These are phyloP conservation scores for Vitis hybrid DNA, from an alignment of 177 flowering plant species.

Conservation along the genomic window DNA sequence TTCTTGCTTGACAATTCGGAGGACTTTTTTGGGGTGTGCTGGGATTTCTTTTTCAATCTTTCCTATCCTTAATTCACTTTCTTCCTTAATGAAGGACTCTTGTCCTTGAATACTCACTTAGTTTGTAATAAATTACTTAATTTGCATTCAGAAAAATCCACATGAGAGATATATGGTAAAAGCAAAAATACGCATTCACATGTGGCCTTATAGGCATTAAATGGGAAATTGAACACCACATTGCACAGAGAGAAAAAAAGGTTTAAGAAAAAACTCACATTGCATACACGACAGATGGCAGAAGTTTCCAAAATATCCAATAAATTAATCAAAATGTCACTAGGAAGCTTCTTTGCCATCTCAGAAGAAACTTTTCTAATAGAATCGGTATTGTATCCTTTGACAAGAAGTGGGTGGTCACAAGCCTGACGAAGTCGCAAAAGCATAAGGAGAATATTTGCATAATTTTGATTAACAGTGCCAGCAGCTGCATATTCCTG, in stretches of 20 bases:
- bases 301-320: constrained; percentile 57
- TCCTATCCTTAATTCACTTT: no score
- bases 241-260: not conserved
- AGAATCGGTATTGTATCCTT: constrained; percentile 53
- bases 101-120: no score
- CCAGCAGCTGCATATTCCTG: constrained; percentile 98
- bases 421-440: constrained; percentile 97
- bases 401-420: constrained; percentile 91
- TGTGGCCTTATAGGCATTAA: no score
- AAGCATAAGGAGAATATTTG: constrained; percentile 87
- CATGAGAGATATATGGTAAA: no score
- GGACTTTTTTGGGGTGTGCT: no score
- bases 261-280: constrained; percentile 43
- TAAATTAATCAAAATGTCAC: constrained; percentile 47
- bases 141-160: no score
- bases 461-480: constrained; percentile 87
- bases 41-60: no score
- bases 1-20: no score
- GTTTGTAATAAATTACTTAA: no score
- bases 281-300: constrained; percentile 65
- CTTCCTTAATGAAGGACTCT: no score
- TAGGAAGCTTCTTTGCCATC: constrained; percentile 68
- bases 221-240: no score
- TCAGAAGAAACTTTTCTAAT: constrained; percentile 54
- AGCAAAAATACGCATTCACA: no score